Evolutionary conservation across 2,329 filamentous ascomycete genomes (phyloP), one percentile per base, ranked within the genome.

Genomic region (Orbilia oligospora): DNA sequence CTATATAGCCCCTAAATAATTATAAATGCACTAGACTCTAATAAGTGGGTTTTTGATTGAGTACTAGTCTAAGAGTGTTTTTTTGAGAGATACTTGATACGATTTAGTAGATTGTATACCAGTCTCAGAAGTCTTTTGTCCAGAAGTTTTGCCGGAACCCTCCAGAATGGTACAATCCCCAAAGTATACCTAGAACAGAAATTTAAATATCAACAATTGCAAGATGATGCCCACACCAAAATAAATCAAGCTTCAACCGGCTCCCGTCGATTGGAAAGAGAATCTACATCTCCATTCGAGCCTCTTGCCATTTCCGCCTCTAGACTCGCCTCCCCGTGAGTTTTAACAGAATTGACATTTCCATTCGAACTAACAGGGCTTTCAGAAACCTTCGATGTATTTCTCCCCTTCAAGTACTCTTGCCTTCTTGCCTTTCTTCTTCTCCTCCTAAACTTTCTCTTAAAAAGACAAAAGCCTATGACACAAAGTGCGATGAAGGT

Each of bases 321-420:
- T 4, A 9, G n/a, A 27, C 6, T 6, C 3, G 20, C 20, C 5
- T 27, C 16, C 12, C 16, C n/a, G 20, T 14, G 20, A 3, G 30
- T 5, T 14, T 8, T 38, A 9, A 12, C 20, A 5, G 27, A 1
- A 10, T 46, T 5, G 0, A 20, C 24, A 38, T 48, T 30, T 1
- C 18, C 51, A 49, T 33, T 48, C 3, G 20, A 8, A 22, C 30
- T 22, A 27, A 20, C 22, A n/a, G 56, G 61, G 41, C 20, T 46
- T n/a, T 63, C 63, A 8, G 41, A 18, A 8, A 18, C n/a, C 20
- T 48, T 10, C 1, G 30, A 33, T 61, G 16, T 53, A 9, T 55
- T 55, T 38, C 56, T 64, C 16, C 71, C 64, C n/a, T 64, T 76
- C 14, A 64, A 24, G 38, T 46, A 49, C 22, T 55, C 33, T 6